Percentiles rank a stretch among this genome's conserved stretches.
phyloP scores from a whole-genome alignment of 352 stramenopile species.

The Phytophthora litchii region DNA sequence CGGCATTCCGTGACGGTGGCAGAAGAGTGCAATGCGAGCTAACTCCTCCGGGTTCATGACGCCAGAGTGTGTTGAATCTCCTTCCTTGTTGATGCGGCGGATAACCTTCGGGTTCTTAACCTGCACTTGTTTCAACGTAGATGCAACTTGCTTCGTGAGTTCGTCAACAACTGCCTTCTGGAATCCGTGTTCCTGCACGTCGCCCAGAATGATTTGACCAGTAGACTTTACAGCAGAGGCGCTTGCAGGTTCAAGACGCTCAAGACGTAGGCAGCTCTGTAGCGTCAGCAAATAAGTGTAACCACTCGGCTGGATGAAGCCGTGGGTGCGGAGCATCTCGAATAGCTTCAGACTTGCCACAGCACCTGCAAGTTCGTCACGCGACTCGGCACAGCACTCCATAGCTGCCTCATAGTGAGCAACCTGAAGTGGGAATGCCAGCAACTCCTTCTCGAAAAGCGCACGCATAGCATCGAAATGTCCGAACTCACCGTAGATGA shows the following conservation, averaged over 20 bases:
- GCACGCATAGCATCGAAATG: slow-evolving; percentile 47
- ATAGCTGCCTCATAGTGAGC: slow-evolving; percentile 75
- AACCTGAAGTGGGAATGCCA: slow-evolving; percentile 58
- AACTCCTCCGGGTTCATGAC: slow-evolving; percentile 53
- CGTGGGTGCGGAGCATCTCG: slow-evolving; percentile 66
- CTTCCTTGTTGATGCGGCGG: slow-evolving; percentile 31
- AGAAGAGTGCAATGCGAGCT: slow-evolving; percentile 57
- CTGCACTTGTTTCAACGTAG: slow-evolving; percentile 28
- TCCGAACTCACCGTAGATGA: slow-evolving; percentile 63
- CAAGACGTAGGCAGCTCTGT: slow-evolving; percentile 59
- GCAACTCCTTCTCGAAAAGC: slow-evolving; percentile 57
- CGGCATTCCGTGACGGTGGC: slow-evolving; percentile 56
- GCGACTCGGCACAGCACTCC: slow-evolving; percentile 58
- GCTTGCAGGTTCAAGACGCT: slow-evolving; percentile 48
- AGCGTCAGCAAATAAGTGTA: slow-evolving; percentile 76
- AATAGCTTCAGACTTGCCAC: slow-evolving; percentile 72
- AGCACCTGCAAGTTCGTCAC: slow-evolving; percentile 37
- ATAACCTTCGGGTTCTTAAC: slow-evolving; percentile 21
- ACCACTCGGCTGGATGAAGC: slow-evolving; percentile 78
- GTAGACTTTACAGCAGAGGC: slow-evolving; percentile 34
- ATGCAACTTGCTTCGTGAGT: slow-evolving; percentile 34
- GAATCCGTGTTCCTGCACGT: slow-evolving; percentile 64
- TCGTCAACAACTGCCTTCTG: slow-evolving; percentile 27
- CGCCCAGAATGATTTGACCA: slow-evolving; percentile 55
- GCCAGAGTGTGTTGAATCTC: neutral